Evolutionary conservation across 2,329 filamentous ascomycete species (phyloP).

Genomic region (Fusarium anguioides): DNA sequence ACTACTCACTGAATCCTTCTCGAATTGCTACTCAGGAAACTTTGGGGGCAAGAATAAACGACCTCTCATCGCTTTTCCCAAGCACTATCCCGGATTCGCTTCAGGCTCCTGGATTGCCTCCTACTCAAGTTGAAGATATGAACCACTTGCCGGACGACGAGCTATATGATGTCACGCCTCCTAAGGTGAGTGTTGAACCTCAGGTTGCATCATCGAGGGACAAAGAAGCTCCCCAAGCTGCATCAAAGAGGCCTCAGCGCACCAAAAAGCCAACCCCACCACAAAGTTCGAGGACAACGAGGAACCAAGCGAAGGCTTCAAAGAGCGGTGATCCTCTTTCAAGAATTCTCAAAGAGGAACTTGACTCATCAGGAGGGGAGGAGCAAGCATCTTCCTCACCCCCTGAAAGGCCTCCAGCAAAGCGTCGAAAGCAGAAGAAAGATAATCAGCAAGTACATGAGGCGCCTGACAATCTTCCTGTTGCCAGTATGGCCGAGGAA

Average conservation of each 20-base stretch:
- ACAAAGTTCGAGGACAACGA: background rate
- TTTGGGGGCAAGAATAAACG: slow-evolving; percentile 33
- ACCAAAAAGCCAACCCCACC: background rate
- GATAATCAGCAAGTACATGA: background rate
- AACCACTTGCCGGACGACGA: slow-evolving; percentile 44
- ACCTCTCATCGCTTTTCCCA: slow-evolving; percentile 5
- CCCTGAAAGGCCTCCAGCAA: background rate
- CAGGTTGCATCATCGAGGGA: background rate
- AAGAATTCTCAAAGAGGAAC: background rate
- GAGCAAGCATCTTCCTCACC: background rate
- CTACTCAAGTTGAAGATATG: background rate
- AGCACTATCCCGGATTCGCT: background rate
- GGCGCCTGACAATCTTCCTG: background rate
- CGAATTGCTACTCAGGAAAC: slow-evolving; percentile 3
- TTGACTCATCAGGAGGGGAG: background rate
- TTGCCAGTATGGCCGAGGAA: background rate
- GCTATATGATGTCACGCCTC: slow-evolving; percentile 45
- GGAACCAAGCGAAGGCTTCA: background rate
- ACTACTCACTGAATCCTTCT: slow-evolving; percentile 3
- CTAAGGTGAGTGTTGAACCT: slow-evolving; percentile 6
- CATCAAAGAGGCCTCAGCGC: background rate
- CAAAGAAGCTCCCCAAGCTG: background rate
- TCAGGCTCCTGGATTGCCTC: background rate
- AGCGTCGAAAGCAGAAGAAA: background rate
- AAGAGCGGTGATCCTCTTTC: background rate